These are phyloP conservation scores for Anacardium occidentale DNA, from an alignment of 345 rosid species.

Conservation along the genomic window DNA sequence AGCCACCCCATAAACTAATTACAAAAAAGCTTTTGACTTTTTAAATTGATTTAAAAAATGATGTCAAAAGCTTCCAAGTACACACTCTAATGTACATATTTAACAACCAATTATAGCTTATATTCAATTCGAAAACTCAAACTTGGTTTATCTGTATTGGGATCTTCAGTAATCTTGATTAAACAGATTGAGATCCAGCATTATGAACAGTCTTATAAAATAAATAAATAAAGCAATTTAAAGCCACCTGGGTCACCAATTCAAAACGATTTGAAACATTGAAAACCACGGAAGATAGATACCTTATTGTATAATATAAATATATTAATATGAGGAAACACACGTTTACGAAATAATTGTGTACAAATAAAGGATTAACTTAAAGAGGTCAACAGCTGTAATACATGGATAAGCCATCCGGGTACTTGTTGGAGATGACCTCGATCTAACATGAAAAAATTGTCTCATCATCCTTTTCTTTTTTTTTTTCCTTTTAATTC, in stretches of 20 bases:
- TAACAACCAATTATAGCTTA: background rate
- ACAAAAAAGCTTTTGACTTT: background rate
- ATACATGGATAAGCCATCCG: background rate
- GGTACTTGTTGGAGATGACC: no score
- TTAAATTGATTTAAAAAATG: no score
- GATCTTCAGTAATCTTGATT: background rate
- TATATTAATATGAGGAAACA: background rate
- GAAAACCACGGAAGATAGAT: background rate
- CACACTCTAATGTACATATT: background rate
- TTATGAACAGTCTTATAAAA: background rate
- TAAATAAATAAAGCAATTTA: background rate
- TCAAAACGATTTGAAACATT: background rate
- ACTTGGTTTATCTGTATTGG: background rate
- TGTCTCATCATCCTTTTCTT: background rate
- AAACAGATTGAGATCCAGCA: background rate
- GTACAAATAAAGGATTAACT: background rate
- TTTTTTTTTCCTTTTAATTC: background rate
- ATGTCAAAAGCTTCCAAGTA: background rate
- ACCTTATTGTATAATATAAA: background rate
- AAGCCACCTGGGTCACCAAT: background rate
- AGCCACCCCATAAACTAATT: no score
- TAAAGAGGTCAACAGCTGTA: slow-evolving; percentile 8
- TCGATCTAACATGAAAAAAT: no score
- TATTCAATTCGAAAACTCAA: background rate
- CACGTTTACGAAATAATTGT: slow-evolving; percentile 1